These are phyloP conservation scores for Musa balbisiana DNA, from an alignment of 202 grass and related monocot species.

Conservation along the genomic window DNA sequence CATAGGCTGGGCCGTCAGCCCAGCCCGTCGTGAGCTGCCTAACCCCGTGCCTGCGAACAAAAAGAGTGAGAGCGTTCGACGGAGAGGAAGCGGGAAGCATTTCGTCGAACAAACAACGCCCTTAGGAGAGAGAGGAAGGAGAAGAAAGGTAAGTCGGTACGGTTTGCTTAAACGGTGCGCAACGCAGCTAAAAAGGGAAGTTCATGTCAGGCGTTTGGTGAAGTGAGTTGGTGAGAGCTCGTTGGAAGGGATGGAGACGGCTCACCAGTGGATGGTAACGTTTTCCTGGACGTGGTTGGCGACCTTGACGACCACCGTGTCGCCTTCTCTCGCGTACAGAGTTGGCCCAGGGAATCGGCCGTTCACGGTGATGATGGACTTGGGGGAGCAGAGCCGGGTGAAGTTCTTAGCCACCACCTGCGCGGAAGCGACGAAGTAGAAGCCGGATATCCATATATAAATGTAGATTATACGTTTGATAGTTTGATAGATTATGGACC, in stretches of 20 bases:
- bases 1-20: constrained; percentile 2
- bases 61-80: background rate
- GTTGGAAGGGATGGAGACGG: background rate
- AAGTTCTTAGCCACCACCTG: constrained; percentile 49
- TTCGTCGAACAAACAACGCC: background rate
- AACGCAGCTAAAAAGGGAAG: too few relatives aligned
- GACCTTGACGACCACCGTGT: constrained; percentile 57
- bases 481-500: background rate
- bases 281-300: constrained; percentile 59
- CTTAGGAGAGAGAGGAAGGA: background rate
- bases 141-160: background rate
- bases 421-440: background rate
- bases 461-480: background rate
- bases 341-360: constrained; percentile 54
- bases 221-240: background rate
- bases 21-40: constrained; percentile 3
- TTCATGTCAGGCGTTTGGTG: too few relatives aligned
- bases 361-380: constrained; percentile 60
- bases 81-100: too few relatives aligned
- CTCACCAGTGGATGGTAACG: constrained; percentile 73
- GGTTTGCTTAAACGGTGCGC: too few relatives aligned
- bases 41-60: constrained; percentile 2
- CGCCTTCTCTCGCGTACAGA: constrained; percentile 57
- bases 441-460: background rate
- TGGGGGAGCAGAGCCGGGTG: constrained; percentile 50